Conservation (phyloP, 106 monocot species). For the Acorus gramineus region DNA sequence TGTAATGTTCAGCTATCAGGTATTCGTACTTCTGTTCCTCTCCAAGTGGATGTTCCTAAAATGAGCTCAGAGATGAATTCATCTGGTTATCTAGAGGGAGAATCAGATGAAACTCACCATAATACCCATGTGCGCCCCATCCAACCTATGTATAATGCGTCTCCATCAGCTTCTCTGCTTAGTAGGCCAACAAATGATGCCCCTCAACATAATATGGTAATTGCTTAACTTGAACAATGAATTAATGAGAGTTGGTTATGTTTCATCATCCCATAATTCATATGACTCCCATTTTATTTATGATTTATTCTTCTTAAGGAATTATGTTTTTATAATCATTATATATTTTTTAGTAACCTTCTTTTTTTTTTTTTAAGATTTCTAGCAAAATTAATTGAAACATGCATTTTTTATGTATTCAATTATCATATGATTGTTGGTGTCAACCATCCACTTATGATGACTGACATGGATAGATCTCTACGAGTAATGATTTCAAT, state of each 20-base stretch:
- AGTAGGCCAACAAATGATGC: constrained; percentile 19
- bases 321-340: too few species aligned
- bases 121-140: constrained; percentile 32
- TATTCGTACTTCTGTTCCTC: constrained; percentile 17
- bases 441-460: too few species aligned
- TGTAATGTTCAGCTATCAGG: constrained; percentile 19
- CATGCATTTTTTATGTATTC: too few species aligned
- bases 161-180: constrained; percentile 49
- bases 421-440: too few species aligned
- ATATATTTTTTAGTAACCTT: too few species aligned
- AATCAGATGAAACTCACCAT: constrained; percentile 47
- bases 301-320: too few species aligned
- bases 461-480: too few species aligned
- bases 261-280: not conserved
- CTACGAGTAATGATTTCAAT: too few species aligned
- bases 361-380: too few species aligned
- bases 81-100: constrained; percentile 39
- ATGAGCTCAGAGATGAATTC: constrained; percentile 68
- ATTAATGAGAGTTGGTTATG: not conserved
- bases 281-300: not conserved
- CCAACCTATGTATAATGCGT: constrained; percentile 24
- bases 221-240: constrained; percentile 9
- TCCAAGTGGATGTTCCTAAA: constrained; percentile 38
- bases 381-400: too few species aligned
- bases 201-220: constrained; percentile 45